Base-by-base conservation (phyloP, 768 basidiomycete genomes). In the Royoungia palumana region DNA sequence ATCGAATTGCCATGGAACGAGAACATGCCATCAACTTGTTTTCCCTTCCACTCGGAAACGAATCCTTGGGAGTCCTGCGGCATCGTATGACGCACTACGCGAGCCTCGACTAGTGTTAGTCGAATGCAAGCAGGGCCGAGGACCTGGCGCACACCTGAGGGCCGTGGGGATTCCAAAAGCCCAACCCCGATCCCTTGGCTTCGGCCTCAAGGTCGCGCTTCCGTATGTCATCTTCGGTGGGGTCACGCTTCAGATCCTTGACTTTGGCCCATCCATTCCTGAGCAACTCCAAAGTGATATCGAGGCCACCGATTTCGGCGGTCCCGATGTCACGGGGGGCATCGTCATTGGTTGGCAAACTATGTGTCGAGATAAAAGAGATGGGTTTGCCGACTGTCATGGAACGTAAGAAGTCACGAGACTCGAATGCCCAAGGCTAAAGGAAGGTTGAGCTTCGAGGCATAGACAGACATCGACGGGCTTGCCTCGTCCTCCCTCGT, bases 211-310 rank as follows among this genome's bases (percentile, higher is more conserved):
- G 66, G 16, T 89, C 87, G 35, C 79, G 81, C 59, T 82, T 83
- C 56, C 72, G 85, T 44, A 73, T 60, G 63, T 94, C 87, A 22
- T 91, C 85, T 20, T 92, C 88, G 1, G 85, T 85, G 16, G 83
- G 79, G 35, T 94, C 91, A 17, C 89, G 81, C 68, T 87, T 93
- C 36, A 78, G 68, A 53, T 97, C 95, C 67, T 96, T 92, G 36
- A 93, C 72, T 70, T 89, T 94, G 11, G 82, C 91, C 93, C 93
- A 97, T n/a, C 95, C 96, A 51, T 79, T 81, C 61, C 77, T 81
- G 35, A 98, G 76, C n/a, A 95, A 67, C 63, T 93, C 89, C 0
- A 76, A 75, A 5, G 82, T 74, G 19, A 94, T 67, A 59, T 94
- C 91, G 44, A 82, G 64, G 7, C 86, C 88, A 40, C 73, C 78